These are phyloP conservation scores for Prunus yedoensis DNA, from an alignment of 331 rosid genomes.

Conservation along the genomic window DNA sequence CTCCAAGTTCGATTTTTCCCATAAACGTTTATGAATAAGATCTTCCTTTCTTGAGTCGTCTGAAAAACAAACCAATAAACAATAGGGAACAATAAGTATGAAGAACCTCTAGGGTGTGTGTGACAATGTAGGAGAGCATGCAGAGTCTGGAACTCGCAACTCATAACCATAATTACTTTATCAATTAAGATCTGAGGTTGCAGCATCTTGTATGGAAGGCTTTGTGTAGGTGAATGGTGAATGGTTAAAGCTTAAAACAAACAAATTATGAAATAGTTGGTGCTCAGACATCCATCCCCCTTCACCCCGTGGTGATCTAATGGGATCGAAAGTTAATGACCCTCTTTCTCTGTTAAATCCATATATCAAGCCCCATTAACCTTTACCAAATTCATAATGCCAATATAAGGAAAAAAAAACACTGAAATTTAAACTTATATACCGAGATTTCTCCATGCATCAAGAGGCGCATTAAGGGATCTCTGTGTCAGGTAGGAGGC, in stretches of 20 bases:
- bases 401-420: background rate
- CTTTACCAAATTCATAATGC: background rate
- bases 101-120: background rate
- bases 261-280: background rate
- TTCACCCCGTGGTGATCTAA: background rate
- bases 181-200: background rate
- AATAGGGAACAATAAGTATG: background rate
- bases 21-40: constrained; percentile 66
- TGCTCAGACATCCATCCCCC: background rate
- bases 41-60: constrained; percentile 85
- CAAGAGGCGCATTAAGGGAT: constrained; percentile 63
- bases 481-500: constrained; percentile 81
- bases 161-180: background rate
- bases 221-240: background rate
- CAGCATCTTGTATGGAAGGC: background rate
- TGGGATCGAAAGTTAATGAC: constrained; percentile 6
- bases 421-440: constrained; percentile 13
- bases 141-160: background rate
- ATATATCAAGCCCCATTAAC: background rate
- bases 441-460: constrained; percentile 79
- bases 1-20: constrained; percentile 83
- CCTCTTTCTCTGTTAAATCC: background rate
- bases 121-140: background rate
- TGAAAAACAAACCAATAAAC: constrained; percentile 29
- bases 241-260: background rate